phyloP scores from a whole-genome alignment of 768 basidiomycete species.

The Multifurca ochricompacta region DNA sequence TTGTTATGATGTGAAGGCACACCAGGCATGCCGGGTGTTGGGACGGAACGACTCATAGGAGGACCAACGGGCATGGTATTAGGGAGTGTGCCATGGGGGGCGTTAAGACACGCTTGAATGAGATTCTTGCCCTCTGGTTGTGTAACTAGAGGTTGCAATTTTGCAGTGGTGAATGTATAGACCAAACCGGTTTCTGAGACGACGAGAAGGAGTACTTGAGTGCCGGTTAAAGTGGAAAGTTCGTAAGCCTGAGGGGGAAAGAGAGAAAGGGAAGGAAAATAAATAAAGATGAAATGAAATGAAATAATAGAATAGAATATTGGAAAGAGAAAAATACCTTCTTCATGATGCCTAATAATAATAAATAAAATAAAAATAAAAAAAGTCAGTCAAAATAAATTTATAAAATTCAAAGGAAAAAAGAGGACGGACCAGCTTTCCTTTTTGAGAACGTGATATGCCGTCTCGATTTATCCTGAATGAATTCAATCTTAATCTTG shows the following conservation, averaged over 20 bases:
- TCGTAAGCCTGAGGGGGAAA: constrained; percentile 76
- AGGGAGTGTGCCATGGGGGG: constrained; percentile 74
- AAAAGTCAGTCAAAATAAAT: no score
- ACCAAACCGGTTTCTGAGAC: constrained; percentile 99
- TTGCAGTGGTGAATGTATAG: constrained; percentile 98
- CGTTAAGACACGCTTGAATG: constrained; percentile 95
- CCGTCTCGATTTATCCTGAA: constrained; percentile 97
- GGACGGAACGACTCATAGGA: constrained; percentile 56
- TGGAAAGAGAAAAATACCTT: constrained; percentile 48
- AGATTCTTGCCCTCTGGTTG: constrained; percentile 97
- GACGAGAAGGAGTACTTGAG: constrained; percentile 94
- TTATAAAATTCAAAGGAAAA: constrained; percentile 25
- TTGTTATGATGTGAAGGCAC: constrained; percentile 44
- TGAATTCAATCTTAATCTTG: constrained; percentile 99
- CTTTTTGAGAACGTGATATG: constrained; percentile 99
- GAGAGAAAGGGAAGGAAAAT: constrained; percentile 24
- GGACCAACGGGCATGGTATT: constrained; percentile 67
- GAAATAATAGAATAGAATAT: no score
- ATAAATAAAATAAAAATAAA: no score
- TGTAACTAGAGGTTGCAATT: constrained; percentile 96
- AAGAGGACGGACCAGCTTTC: constrained; percentile 77
- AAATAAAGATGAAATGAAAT: constrained; percentile 20
- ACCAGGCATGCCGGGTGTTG: constrained; percentile 36
- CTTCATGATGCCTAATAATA: constrained; percentile 99
- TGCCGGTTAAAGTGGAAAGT: constrained; percentile 94